These are phyloP conservation scores for Acidiella bohemica DNA, from an alignment of 495 filamentous ascomycete species.

Conservation along the genomic window DNA sequence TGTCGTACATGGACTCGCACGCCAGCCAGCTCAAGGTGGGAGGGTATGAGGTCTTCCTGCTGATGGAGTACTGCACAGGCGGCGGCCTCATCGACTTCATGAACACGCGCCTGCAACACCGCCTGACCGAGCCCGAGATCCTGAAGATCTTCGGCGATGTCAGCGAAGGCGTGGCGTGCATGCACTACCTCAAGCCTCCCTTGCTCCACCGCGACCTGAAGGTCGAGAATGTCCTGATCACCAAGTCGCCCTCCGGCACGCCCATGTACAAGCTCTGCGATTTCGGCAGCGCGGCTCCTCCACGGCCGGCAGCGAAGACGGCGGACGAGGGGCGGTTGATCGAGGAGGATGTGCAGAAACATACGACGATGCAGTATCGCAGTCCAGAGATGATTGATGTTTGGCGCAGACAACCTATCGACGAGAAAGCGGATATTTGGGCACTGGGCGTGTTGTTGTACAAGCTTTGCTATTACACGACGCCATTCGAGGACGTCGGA, in stretches of 20 bases:
- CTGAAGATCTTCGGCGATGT: constrained; percentile 93
- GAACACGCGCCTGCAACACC: constrained; percentile 94
- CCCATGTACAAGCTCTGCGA: constrained; percentile 85
- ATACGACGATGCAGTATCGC: constrained; percentile 92
- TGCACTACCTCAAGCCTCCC: constrained; percentile 96
- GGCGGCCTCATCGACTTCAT: constrained; percentile 98
- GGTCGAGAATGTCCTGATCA: constrained; percentile 95
- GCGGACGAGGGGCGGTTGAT: constrained; percentile 76
- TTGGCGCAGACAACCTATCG: constrained; percentile 88
- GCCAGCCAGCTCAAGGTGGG: constrained; percentile 83
- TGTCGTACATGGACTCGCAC: constrained; percentile 96
- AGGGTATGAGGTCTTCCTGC: constrained; percentile 92
- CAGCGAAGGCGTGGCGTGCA: constrained; percentile 90
- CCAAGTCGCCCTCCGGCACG: constrained; percentile 39
- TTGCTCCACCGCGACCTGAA: constrained; percentile 90
- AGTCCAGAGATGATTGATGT: constrained; percentile 99
- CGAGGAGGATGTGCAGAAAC: constrained; percentile 92
- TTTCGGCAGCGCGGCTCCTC: constrained; percentile 83
- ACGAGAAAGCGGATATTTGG: constrained; percentile 99
- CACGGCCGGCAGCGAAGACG: constrained; percentile 70
- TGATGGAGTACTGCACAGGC: constrained; percentile 82
- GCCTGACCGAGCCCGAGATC: constrained; percentile 93
- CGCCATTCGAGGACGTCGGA: constrained; percentile 92
- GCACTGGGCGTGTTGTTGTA: constrained; percentile 89
- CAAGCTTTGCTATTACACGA: constrained; percentile 98